Percentiles rank a stretch among this genome's conserved stretches.
These are phyloP conservation scores for Bryoerythrophyllum caledonicum DNA, from an alignment of 225 moss, liverwort and hornwort species.

Conservation along the genomic window DNA sequence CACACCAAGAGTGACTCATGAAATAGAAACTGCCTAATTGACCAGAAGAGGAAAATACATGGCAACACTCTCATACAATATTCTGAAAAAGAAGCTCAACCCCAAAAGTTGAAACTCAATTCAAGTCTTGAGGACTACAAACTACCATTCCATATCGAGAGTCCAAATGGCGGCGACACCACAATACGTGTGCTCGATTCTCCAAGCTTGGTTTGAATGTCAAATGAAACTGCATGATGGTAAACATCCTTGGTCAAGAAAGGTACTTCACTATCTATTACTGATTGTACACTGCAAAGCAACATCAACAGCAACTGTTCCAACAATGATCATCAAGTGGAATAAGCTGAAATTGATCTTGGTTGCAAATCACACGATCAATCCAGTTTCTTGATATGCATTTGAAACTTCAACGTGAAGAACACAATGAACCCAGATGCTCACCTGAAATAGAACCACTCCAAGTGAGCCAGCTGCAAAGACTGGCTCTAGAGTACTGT, in stretches of 20 bases:
- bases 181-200: conserved; percentile 68
- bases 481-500: conserved; percentile 69
- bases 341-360: background rate
- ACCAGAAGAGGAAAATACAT: background rate
- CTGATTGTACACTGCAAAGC: background rate
- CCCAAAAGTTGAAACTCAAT: background rate
- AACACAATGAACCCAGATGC: background rate
- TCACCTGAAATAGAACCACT: conserved; percentile 81
- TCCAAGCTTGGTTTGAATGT: conserved; percentile 75
- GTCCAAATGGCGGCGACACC: conserved; percentile 82
- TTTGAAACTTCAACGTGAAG: background rate
- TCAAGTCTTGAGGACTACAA: background rate
- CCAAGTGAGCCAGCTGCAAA: conserved; percentile 70
- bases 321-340: background rate
- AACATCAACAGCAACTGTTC: background rate
- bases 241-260: conserved; percentile 4
- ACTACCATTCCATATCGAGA: conserved; percentile 71
- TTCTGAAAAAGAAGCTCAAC: background rate
- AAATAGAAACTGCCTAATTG: background rate
- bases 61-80: background rate
- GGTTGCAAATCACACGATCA: background rate
- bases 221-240: conserved; percentile 73
- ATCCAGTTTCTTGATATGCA: background rate
- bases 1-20: background rate
- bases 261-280: background rate